phyloP scores from a whole-genome alignment of 73 alveolate species.

The Symbiodinium pilosum region DNA sequence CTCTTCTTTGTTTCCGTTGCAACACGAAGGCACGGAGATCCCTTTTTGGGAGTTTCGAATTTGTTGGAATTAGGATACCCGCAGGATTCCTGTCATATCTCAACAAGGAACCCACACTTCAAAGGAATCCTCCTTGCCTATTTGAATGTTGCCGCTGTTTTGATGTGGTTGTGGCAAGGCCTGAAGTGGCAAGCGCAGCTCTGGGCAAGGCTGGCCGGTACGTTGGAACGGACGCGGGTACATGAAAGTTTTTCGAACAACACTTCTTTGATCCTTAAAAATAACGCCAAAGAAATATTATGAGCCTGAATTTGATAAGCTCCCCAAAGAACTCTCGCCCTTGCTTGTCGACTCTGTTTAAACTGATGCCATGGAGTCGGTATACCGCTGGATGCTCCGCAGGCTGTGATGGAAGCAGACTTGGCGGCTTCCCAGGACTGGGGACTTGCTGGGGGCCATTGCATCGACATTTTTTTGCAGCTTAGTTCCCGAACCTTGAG shows the following conservation, averaged over 20 bases:
- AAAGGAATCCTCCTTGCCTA: not conserved
- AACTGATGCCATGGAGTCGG: no score
- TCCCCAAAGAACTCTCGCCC: not conserved
- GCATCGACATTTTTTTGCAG: not conserved
- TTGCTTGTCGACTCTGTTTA: not conserved
- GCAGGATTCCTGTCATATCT: no score
- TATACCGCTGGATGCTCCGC: not conserved
- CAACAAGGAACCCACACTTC: no score
- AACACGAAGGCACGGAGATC: conserved; percentile 14
- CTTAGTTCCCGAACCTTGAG: not conserved
- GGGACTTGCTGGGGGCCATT: not conserved
- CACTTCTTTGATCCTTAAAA: no score
- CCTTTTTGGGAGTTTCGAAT: no score
- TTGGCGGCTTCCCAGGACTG: conserved; percentile 63
- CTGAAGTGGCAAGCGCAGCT: conserved; percentile 74
- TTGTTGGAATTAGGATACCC: no score
- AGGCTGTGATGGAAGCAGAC: conserved; percentile 79
- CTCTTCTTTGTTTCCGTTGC: conserved; percentile 89
- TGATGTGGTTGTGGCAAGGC: conserved; percentile 1
- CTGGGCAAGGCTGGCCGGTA: conserved; percentile 22
- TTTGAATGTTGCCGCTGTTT: not conserved
- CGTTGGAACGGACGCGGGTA: no score
- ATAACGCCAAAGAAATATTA: no score
- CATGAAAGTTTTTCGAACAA: no score
- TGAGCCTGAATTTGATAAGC: no score